Conservation (phyloP, 1,284 basidiomycete genomes). For the Ceratobasidium sp. region DNA sequence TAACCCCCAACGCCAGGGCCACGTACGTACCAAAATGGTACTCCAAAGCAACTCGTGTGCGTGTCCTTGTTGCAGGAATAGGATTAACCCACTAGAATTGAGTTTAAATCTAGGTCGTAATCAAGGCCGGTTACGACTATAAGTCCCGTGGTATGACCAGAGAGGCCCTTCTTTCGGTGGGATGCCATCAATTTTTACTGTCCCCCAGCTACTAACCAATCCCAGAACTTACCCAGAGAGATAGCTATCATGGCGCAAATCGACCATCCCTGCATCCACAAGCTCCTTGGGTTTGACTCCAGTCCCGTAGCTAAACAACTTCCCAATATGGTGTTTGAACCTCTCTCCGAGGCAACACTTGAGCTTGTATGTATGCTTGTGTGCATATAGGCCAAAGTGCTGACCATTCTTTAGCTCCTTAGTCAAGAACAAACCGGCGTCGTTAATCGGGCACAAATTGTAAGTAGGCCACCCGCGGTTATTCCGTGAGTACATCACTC, state of each 20-base stretch:
- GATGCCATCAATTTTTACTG: background rate
- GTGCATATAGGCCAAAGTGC: background rate
- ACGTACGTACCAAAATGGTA: conserved; percentile 33
- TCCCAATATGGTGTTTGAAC: conserved; percentile 26
- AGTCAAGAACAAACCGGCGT: background rate
- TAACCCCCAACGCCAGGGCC: background rate
- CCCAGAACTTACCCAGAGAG: conserved; percentile 17
- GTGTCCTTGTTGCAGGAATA: background rate
- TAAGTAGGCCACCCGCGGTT: background rate
- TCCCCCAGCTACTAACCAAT: background rate
- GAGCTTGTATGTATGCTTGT: background rate
- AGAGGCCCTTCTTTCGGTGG: background rate
- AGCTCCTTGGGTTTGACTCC: conserved; percentile 19
- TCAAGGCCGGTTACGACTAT: background rate
- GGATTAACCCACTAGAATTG: background rate
- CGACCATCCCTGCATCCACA: conserved; percentile 23
- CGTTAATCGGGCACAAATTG: background rate
- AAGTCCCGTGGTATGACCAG: too few species aligned
- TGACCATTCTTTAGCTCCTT: background rate
- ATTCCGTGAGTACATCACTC: background rate
- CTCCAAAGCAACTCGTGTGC: conserved; percentile 16
- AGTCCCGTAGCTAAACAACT: background rate
- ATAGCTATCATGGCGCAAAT: conserved; percentile 21
- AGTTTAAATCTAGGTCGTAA: background rate
- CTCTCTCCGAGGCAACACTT: background rate